phyloP scores from a whole-genome alignment of 2,329 filamentous ascomycete genomes.

The Paecilomyces sp. region DNA sequence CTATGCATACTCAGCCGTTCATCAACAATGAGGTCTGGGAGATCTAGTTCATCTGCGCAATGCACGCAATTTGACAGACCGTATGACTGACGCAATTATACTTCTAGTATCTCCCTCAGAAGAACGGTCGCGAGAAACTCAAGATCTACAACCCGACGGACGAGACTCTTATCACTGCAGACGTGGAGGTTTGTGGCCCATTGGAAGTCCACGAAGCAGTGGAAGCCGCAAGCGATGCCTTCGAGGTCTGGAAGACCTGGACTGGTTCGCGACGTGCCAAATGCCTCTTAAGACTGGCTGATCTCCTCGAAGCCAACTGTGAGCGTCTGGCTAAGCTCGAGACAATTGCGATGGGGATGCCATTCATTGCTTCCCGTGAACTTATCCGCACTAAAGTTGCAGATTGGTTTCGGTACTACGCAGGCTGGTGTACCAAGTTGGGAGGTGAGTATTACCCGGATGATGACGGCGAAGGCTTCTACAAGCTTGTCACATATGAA shows the following conservation, averaged over 20 bases:
- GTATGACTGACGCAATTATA: background rate
- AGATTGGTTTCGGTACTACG: background rate
- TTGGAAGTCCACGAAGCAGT: slow-evolving; percentile 2
- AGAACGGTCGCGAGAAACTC: background rate
- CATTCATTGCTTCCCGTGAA: slow-evolving; percentile 4
- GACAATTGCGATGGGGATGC: slow-evolving; percentile 9
- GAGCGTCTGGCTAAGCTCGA: slow-evolving; percentile 8
- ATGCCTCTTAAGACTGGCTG: slow-evolving; percentile 6
- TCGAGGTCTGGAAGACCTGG: slow-evolving; percentile 8
- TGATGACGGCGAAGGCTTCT: slow-evolving; percentile 4
- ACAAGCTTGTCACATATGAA: slow-evolving; percentile 6
- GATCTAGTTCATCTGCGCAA: background rate
- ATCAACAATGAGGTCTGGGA: background rate
- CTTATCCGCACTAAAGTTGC: background rate
- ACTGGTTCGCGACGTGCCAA: slow-evolving; percentile 4
- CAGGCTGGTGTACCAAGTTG: slow-evolving; percentile 7
- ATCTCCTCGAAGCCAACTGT: slow-evolving; percentile 5
- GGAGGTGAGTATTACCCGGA: slow-evolving; percentile 6
- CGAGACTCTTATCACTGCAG: background rate
- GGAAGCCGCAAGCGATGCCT: slow-evolving; percentile 1
- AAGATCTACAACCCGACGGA: slow-evolving; percentile 4
- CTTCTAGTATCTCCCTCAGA: background rate
- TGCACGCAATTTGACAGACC: background rate
- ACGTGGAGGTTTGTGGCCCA: background rate
- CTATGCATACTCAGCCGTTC: background rate